phyloP scores from a whole-genome alignment of 2,329 filamentous ascomycete genomes.

The Ceratocystiopsis brevicomis region DNA sequence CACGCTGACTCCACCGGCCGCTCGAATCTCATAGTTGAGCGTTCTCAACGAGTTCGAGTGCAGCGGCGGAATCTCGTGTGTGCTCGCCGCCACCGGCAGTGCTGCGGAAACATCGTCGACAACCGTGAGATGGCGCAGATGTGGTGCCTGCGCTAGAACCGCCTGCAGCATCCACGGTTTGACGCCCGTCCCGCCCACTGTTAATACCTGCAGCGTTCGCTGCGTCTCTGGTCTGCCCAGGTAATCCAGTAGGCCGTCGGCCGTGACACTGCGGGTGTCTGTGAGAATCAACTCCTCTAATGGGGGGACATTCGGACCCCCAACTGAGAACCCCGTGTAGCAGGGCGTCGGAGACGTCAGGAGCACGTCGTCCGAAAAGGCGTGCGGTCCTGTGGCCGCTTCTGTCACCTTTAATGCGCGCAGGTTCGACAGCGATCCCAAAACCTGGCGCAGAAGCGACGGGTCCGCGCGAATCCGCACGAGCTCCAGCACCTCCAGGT shows the following conservation, averaged over 20 bases:
- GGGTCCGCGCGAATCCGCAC: conserved; percentile 51
- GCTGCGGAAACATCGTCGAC: conserved; percentile 29
- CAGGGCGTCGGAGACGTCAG: conserved; percentile 13
- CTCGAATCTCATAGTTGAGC: conserved; percentile 68
- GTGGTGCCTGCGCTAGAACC: conserved; percentile 37
- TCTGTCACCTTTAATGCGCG: conserved; percentile 58
- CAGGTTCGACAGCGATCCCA: conserved; percentile 47
- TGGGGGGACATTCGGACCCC: conserved; percentile 44
- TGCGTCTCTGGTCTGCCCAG: conserved; percentile 42
- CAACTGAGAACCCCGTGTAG: too few species aligned
- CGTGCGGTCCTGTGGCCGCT: conserved; percentile 29
- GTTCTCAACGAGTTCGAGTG: conserved; percentile 49
- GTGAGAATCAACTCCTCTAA: conserved; percentile 56
- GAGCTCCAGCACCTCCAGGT: conserved; percentile 56
- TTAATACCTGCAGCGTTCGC: conserved; percentile 45
- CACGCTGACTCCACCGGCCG: conserved; percentile 34
- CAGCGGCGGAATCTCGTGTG: conserved; percentile 37
- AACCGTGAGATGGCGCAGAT: conserved; percentile 37
- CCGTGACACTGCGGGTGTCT: conserved; percentile 52
- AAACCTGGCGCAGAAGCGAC: conserved; percentile 47
- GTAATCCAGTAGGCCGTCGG: conserved; percentile 49
- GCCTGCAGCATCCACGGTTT: conserved; percentile 40
- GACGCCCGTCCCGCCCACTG: conserved; percentile 54
- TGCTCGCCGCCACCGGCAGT: conserved; percentile 27
- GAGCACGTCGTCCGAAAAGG: conserved; percentile 60